A percentile compares a stretch with the other conserved stretches of the same genome.
These are phyloP conservation scores for Aspergillus leporis DNA, from an alignment of 495 filamentous ascomycete species.

Conservation along the genomic window DNA sequence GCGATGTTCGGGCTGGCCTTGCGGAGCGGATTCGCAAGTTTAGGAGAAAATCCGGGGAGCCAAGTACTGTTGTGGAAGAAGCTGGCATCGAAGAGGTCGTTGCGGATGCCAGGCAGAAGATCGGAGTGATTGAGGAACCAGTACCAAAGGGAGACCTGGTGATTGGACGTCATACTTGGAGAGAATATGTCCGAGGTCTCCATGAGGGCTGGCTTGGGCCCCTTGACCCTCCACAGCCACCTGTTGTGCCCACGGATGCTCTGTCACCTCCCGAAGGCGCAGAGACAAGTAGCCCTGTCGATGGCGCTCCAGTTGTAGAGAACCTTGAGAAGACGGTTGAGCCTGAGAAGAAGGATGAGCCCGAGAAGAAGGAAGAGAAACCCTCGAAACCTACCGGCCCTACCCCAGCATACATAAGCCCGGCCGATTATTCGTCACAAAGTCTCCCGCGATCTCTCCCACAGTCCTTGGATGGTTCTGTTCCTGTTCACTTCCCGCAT, in stretches of 20 bases:
- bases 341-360: slow-evolving; percentile 40
- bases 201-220: slow-evolving; percentile 98
- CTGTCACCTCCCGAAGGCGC: slow-evolving; percentile 21
- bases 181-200: slow-evolving; percentile 90
- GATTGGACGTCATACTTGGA: slow-evolving; percentile 92
- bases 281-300: slow-evolving; percentile 25
- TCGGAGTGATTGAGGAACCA: slow-evolving; percentile 66
- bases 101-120: slow-evolving; percentile 54
- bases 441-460: slow-evolving; percentile 62
- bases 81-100: slow-evolving; percentile 53
- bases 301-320: slow-evolving; percentile 32
- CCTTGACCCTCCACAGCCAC: slow-evolving; percentile 52
- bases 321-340: slow-evolving; percentile 37
- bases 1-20: slow-evolving; percentile 78
- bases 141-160: slow-evolving; percentile 81
- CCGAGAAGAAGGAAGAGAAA: slow-evolving; percentile 43
- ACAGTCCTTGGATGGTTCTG: slow-evolving; percentile 59
- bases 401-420: slow-evolving; percentile 63
- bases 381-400: slow-evolving; percentile 53
- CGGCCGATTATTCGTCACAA: slow-evolving; percentile 65
- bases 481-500: slow-evolving; percentile 79
- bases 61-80: slow-evolving; percentile 39
- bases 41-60: slow-evolving; percentile 58
- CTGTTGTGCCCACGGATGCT: slow-evolving; percentile 17
- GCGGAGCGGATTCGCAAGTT: slow-evolving; percentile 78